Evolutionary conservation across 176 grass and related monocot species (phyloP).

Genomic region (Puccinellia tenuiflora): DNA sequence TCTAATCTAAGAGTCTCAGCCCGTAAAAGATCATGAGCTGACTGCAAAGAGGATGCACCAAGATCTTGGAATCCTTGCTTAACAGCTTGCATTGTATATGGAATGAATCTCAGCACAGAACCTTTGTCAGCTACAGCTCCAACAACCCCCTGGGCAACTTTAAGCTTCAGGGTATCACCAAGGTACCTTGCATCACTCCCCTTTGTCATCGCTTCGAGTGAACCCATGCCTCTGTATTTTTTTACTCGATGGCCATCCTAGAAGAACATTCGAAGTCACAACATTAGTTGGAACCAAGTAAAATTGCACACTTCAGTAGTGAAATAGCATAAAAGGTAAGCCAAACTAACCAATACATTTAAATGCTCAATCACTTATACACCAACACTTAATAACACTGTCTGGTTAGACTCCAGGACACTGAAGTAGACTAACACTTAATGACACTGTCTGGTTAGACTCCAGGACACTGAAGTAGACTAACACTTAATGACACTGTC

Average conservation of each 20-base stretch:
- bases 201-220: constrained; percentile 93
- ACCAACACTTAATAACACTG: background rate
- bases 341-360: background rate
- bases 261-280: constrained; percentile 4
- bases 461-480: constrained; percentile 1
- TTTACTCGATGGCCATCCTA: constrained; percentile 73
- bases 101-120: constrained; percentile 87
- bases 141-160: constrained; percentile 88
- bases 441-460: background rate
- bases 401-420: background rate
- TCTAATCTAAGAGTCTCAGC: constrained; percentile 71
- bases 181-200: constrained; percentile 90
- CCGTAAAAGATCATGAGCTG: constrained; percentile 68
- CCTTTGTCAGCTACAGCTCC: constrained; percentile 92
- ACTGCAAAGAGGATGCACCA: constrained; percentile 74
- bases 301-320: background rate
- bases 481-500: background rate
- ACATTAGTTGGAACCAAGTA: background rate
- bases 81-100: constrained; percentile 95
- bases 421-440: constrained; percentile 11
- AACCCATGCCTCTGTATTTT: constrained; percentile 97
- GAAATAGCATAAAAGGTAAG: background rate
- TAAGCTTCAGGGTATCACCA: constrained; percentile 91
- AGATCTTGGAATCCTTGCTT: constrained; percentile 98
- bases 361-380: background rate